Evolutionary conservation across 2,329 filamentous ascomycete species (phyloP).

Genomic region (Aspergillus quadrilineatus): DNA sequence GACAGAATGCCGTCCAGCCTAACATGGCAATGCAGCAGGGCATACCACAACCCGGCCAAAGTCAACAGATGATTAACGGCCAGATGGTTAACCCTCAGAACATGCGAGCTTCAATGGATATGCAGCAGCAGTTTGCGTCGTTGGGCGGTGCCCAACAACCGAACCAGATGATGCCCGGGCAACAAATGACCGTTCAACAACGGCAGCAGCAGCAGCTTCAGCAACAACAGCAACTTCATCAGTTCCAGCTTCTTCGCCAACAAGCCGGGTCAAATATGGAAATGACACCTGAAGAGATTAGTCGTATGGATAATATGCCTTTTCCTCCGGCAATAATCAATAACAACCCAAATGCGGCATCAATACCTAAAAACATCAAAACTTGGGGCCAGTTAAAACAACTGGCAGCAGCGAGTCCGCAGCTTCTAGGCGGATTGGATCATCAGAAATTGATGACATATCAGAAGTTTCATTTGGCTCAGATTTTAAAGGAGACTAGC

Average conservation of each 20-base stretch:
- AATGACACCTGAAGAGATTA: slow-evolving; percentile 43
- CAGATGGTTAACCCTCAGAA: slow-evolving; percentile 36
- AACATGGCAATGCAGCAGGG: slow-evolving; percentile 31
- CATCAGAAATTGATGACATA: slow-evolving; percentile 41
- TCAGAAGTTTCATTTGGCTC: slow-evolving; percentile 47
- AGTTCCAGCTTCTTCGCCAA: slow-evolving; percentile 35
- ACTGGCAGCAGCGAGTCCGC: slow-evolving; percentile 50
- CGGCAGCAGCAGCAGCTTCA: slow-evolving; percentile 28
- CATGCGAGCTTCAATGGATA: slow-evolving; percentile 35
- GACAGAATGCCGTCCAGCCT: slow-evolving; percentile 32
- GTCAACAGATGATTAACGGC: slow-evolving; percentile 30
- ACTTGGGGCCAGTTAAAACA: slow-evolving; percentile 59
- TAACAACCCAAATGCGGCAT: slow-evolving; percentile 30
- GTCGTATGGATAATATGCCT: slow-evolving; percentile 43
- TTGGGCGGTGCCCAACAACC: slow-evolving; percentile 31
- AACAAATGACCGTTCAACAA: slow-evolving; percentile 35
- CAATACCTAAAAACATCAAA: slow-evolving; percentile 52
- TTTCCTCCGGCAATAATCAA: slow-evolving; percentile 41
- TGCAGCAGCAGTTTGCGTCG: slow-evolving; percentile 35
- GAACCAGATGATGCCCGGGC: slow-evolving; percentile 33
- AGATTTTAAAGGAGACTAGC: slow-evolving; percentile 32
- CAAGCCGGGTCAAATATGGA: slow-evolving; percentile 31
- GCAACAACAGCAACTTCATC: slow-evolving; percentile 32
- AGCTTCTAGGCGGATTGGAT: slow-evolving; percentile 42
- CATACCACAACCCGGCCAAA: slow-evolving; percentile 34